Percentiles rank a stretch among this genome's conserved stretches.
These are phyloP conservation scores for Alternaria tenuissima DNA, from an alignment of 2,329 filamentous ascomycete genomes.

Conservation along the genomic window DNA sequence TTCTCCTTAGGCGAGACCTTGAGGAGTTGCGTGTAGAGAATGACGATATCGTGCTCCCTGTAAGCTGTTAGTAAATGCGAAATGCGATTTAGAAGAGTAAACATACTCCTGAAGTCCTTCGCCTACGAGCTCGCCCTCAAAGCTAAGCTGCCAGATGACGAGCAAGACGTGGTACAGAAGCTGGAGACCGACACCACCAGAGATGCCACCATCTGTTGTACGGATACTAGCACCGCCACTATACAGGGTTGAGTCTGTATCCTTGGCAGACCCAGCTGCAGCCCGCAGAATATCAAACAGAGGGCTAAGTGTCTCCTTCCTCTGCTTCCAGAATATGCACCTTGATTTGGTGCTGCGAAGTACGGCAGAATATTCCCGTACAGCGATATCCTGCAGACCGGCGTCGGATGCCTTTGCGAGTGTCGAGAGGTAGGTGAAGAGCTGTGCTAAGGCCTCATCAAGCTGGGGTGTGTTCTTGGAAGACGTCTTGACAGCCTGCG, in stretches of 20 bases:
- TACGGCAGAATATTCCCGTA: slow-evolving; percentile 87
- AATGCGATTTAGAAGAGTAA: neutral
- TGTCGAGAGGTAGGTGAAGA: slow-evolving; percentile 86
- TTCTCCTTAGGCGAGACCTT: slow-evolving; percentile 97
- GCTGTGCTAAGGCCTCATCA: slow-evolving; percentile 77
- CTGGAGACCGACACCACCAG: slow-evolving; percentile 87
- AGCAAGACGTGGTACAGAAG: slow-evolving; percentile 93
- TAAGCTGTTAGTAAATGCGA: slow-evolving; percentile 21
- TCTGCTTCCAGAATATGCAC: slow-evolving; percentile 88
- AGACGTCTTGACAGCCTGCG: slow-evolving; percentile 67
- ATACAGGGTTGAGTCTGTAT: slow-evolving; percentile 68
- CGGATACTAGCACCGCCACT: slow-evolving; percentile 64
- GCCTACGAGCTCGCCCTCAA: slow-evolving; percentile 76
- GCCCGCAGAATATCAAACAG: slow-evolving; percentile 80
- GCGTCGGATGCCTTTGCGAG: slow-evolving; percentile 86
- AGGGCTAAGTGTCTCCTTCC: slow-evolving; percentile 82
- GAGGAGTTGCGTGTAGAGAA: slow-evolving; percentile 90
- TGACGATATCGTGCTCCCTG: slow-evolving; percentile 91
- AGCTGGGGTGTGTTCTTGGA: slow-evolving; percentile 69
- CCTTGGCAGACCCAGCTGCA: slow-evolving; percentile 77
- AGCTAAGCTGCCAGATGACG: slow-evolving; percentile 95
- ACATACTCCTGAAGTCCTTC: slow-evolving; percentile 85
- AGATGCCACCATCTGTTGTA: slow-evolving; percentile 67
- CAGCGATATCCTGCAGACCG: slow-evolving; percentile 92
- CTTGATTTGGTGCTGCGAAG: slow-evolving; percentile 78